Evolutionary conservation across 257 asterid species (phyloP).

Genomic region (Solanum chiquidenum): DNA sequence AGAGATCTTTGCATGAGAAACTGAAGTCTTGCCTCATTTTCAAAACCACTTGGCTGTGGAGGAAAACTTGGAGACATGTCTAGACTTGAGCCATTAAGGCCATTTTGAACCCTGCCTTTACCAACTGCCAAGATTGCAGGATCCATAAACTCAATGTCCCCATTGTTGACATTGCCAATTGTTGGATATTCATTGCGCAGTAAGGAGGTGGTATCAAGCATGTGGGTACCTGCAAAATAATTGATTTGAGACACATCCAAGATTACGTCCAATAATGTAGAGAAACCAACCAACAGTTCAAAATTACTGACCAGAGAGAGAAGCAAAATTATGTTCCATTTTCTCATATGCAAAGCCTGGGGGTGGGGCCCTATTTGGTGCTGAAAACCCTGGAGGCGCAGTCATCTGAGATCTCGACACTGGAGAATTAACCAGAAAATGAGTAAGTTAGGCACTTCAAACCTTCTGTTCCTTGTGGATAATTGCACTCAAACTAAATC

Average conservation of each 20-base stretch:
- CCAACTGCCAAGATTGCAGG: slow-evolving; percentile 99
- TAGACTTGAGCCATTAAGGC: slow-evolving; percentile 40
- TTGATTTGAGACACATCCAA: background rate
- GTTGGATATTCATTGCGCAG: slow-evolving; percentile 52
- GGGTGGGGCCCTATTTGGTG: slow-evolving; percentile 72
- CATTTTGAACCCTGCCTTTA: slow-evolving; percentile 62
- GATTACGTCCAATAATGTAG: background rate
- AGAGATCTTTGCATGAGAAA: slow-evolving; percentile 59
- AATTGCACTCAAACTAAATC: background rate
- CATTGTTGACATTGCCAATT: slow-evolving; percentile 32
- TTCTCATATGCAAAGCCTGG: slow-evolving; percentile 86
- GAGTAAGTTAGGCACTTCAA: background rate
- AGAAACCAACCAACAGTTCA: background rate
- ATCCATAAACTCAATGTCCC: slow-evolving; percentile 82
- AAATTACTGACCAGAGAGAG: slow-evolving; percentile 43
- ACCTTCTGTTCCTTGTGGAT: background rate
- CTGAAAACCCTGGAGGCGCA: slow-evolving; percentile 95
- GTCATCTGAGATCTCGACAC: slow-evolving; percentile 79
- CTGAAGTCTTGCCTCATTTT: slow-evolving; percentile 56
- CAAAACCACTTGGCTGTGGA: slow-evolving; percentile 51
- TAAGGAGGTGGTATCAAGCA: slow-evolving; percentile 38
- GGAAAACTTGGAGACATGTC: slow-evolving; percentile 47
- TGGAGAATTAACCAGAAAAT: slow-evolving; percentile 20
- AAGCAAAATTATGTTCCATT: slow-evolving; percentile 37
- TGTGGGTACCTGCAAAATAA: slow-evolving; percentile 49